Percentiles rank a stretch among this genome's conserved stretches.
Conservation (phyloP, 2,329 filamentous ascomycete genomes). For the Colletotrichum sp. region DNA sequence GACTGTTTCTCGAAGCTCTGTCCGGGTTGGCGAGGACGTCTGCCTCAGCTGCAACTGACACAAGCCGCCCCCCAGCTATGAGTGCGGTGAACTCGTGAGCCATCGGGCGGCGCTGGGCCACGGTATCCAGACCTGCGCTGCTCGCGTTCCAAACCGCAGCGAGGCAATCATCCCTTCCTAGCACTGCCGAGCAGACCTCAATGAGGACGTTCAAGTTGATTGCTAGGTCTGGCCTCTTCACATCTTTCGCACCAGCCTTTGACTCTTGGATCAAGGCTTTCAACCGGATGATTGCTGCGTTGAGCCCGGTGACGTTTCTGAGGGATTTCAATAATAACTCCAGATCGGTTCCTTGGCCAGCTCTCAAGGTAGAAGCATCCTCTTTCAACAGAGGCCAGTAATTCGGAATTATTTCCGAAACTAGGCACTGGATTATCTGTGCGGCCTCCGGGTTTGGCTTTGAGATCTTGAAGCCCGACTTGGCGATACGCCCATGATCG, state of each 20-base stretch:
- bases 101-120: constrained; percentile 35
- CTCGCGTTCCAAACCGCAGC: constrained; percentile 41
- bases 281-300: constrained; percentile 75
- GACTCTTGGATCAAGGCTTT: constrained; percentile 63
- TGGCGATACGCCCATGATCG: constrained; percentile 27
- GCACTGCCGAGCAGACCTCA: constrained; percentile 46
- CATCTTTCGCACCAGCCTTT: constrained; percentile 40
- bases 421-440: constrained; percentile 76
- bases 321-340: constrained; percentile 68
- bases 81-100: constrained; percentile 50
- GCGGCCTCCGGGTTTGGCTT: constrained; percentile 71
- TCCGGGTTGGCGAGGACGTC: constrained; percentile 50
- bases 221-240: constrained; percentile 44
- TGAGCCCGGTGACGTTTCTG: constrained; percentile 76
- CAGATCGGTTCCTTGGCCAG: constrained; percentile 38
- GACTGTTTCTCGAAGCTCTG: constrained; percentile 23
- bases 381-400: constrained; percentile 76
- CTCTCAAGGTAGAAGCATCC: constrained; percentile 28
- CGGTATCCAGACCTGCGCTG: constrained; percentile 15
- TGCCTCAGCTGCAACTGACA: constrained; percentile 61
- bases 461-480: constrained; percentile 58
- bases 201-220: constrained; percentile 50
- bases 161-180: constrained; percentile 42
- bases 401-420: constrained; percentile 77
- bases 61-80: constrained; percentile 53